Percentiles rank a stretch among this genome's conserved stretches.
phyloP scores from a whole-genome alignment of 2,329 filamentous ascomycete species.

The Colletotrichum lupini region DNA sequence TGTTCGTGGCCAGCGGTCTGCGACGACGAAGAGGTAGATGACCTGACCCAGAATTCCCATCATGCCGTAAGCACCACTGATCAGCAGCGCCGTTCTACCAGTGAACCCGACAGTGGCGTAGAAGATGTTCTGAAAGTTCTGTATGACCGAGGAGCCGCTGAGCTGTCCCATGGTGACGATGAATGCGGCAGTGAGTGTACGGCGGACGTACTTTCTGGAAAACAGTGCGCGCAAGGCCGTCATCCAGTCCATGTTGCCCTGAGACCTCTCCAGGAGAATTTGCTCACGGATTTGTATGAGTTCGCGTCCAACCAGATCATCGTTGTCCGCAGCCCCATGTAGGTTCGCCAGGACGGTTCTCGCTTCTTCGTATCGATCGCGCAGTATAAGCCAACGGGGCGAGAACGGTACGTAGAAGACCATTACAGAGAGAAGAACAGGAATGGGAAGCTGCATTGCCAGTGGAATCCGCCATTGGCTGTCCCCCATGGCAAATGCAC shows the following conservation, averaged over 20 bases:
- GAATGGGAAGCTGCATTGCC: conserved; percentile 44
- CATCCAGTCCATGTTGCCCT: background rate
- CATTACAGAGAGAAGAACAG: conserved; percentile 37
- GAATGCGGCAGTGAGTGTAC: conserved; percentile 42
- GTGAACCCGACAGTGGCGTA: conserved; percentile 58
- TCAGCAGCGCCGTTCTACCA: conserved; percentile 58
- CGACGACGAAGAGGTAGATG: conserved; percentile 42
- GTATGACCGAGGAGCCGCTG: conserved; percentile 40
- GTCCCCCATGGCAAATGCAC: conserved; percentile 44
- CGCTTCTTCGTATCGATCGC: conserved; percentile 41
- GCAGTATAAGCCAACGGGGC: conserved; percentile 39
- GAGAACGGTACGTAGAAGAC: conserved; percentile 41
- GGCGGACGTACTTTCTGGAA: conserved; percentile 42
- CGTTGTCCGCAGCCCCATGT: background rate
- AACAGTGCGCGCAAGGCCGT: conserved; percentile 38
- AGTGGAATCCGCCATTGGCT: conserved; percentile 48
- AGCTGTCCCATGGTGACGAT: conserved; percentile 46
- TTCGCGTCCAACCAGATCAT: background rate
- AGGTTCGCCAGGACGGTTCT: conserved; percentile 36
- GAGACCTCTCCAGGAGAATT: background rate
- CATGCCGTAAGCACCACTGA: conserved; percentile 55
- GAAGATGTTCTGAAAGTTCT: conserved; percentile 47
- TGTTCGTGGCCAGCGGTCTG: conserved; percentile 44
- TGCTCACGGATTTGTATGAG: background rate
- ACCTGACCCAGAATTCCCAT: conserved; percentile 45